Evolutionary conservation across 257 asterid species (phyloP), one percentile per base, ranked within the genome.

Genomic region (Leptodermis oblonga): DNA sequence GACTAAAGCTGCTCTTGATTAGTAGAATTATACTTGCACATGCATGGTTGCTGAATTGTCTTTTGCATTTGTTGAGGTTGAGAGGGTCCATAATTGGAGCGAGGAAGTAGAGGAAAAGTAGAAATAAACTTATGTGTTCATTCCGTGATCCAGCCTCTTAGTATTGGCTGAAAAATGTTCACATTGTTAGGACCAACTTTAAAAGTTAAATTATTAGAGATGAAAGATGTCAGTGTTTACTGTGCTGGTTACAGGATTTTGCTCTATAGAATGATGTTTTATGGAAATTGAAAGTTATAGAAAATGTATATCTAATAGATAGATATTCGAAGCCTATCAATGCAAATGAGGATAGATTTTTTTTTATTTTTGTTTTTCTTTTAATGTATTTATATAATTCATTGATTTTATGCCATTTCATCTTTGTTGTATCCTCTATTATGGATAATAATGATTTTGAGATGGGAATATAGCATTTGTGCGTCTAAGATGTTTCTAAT

Each of bases 1-100:
- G 81, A 86, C 78, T 77, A 90, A 90, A 76, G 80, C 96, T 60
- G 97, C 97, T 22, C 84, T 88, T 43, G 97, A 90, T 79, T 90
- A 88, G 83, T 54, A 54, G 56, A 55, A 18, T 60, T 58, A n/a
- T n/a, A 4, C 36, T 42, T 77, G n/a, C 46, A 39, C 60, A 25
- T 30, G 62, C 60, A 25, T 30, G 62, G 25, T 52, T 15, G 46
- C 48, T 63, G 62, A 37, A 41, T 48, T 60, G 45, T 33, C 15
- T 63, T 63, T 37, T 18, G 42, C 65, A 55, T 68, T 70, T 60
- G 62, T 59, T 36, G 68, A 72, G 71, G n/a, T n/a, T n/a, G n/a
- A n/a, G n/a, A n/a, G 73, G 62, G 67, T 66, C 69, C 68, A 64
- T 68, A 54, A 48, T 72, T 72, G 37, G 66, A 73, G 74, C 31